A percentile compares a stretch with the other conserved stretches of the same genome.
phyloP scores from a whole-genome alignment of 2,329 filamentous ascomycete species.

The Epichloe sylvatica region DNA sequence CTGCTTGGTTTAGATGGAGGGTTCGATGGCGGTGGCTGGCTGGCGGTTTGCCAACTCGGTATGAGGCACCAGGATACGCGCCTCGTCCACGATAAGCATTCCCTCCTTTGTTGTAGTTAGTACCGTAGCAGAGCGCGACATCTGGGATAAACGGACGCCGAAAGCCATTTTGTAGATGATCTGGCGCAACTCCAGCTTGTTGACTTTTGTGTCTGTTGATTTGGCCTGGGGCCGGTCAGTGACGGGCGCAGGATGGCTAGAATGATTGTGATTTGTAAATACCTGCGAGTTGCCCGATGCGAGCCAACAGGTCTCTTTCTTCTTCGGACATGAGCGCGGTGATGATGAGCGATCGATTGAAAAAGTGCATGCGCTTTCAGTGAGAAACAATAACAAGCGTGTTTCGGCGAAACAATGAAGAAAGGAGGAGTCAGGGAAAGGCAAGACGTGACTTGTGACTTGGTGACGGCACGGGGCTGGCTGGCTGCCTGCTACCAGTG shows the following conservation, averaged over 20 bases:
- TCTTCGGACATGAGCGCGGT: conserved; percentile 30
- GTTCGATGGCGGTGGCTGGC: conserved; percentile 36
- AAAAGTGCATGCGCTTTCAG: background rate
- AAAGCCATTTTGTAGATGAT: conserved; percentile 16
- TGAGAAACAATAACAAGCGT: background rate
- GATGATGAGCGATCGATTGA: background rate
- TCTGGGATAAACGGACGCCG: conserved; percentile 20
- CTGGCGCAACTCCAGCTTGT: conserved; percentile 26
- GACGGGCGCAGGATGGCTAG: background rate
- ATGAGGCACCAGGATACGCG: conserved; percentile 21
- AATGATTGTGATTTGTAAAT: conserved; percentile 8
- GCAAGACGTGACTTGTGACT: background rate
- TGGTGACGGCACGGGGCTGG: background rate
- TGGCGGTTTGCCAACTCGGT: conserved; percentile 22
- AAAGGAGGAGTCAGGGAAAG: background rate
- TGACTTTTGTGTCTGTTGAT: conserved; percentile 69
- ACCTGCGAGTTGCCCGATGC: conserved; percentile 40
- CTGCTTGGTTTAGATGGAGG: conserved; percentile 45
- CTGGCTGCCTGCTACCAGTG: no score
- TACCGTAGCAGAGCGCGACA: background rate
- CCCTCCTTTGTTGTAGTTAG: conserved; percentile 4
- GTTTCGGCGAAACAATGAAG: background rate
- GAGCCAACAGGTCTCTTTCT: conserved; percentile 38
- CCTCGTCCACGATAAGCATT: conserved; percentile 9
- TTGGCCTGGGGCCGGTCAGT: conserved; percentile 40